Conservation (phyloP, 768 basidiomycete genomes). For the Kwoniella shandongensis region DNA sequence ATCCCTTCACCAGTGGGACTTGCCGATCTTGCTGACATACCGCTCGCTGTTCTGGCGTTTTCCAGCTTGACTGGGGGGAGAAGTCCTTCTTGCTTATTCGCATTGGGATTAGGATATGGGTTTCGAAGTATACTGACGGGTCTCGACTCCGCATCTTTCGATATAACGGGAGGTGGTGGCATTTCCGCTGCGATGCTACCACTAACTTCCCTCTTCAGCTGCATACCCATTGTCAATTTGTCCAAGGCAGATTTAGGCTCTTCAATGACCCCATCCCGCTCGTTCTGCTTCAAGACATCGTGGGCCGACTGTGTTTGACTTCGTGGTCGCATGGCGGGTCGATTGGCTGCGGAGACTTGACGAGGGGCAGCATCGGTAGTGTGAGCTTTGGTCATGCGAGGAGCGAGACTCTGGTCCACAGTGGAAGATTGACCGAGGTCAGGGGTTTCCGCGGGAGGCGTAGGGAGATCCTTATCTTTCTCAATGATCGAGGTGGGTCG, state of each 20-base stretch:
- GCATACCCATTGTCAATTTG: slow-evolving; percentile 14
- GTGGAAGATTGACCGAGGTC: slow-evolving; percentile 1
- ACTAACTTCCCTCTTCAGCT: slow-evolving; percentile 12
- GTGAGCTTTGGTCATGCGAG: slow-evolving; percentile 34
- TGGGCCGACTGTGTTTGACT: slow-evolving; percentile 45
- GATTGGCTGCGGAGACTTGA: slow-evolving; percentile 1
- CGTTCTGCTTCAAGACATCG: slow-evolving; percentile 35
- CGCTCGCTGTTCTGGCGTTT: neutral
- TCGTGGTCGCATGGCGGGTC: slow-evolving; percentile 35
- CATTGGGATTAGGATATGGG: slow-evolving; percentile 18
- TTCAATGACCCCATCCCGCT: slow-evolving; percentile 29
- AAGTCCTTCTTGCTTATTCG: slow-evolving; percentile 14
- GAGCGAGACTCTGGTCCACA: slow-evolving; percentile 11
- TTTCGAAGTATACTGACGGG: slow-evolving; percentile 34
- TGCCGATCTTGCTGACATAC: slow-evolving; percentile 7
- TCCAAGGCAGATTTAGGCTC: slow-evolving; percentile 50
- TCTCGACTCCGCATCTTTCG: neutral
- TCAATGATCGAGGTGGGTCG: neutral
- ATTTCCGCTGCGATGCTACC: slow-evolving; percentile 25
- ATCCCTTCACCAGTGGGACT: slow-evolving; percentile 26
- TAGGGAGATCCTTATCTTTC: slow-evolving; percentile 36
- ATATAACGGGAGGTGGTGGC: slow-evolving; percentile 8
- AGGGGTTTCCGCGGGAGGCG: slow-evolving; percentile 24
- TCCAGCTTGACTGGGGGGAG: neutral
- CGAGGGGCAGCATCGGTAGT: slow-evolving; percentile 25